Evolutionary conservation across 345 rosid species (phyloP).

Genomic region (Mallotus nudiflorus): DNA sequence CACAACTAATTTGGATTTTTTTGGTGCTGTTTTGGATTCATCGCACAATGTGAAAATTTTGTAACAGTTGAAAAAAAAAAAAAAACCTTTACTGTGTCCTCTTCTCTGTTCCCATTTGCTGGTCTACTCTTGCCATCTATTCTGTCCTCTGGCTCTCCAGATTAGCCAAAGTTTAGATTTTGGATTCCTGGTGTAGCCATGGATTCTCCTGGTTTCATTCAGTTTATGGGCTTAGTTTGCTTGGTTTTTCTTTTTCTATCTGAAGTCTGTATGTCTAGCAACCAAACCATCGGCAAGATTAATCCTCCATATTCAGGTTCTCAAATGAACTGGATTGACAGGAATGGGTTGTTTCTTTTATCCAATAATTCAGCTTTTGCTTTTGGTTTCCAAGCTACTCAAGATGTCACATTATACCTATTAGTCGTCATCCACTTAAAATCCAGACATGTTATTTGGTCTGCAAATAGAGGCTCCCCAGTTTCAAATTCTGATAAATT

Average conservation of each 20-base stretch:
- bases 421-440: conserved; percentile 53
- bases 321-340: conserved; percentile 71
- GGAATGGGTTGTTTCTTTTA: conserved; percentile 57
- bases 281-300: conserved; percentile 37
- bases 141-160: conserved; percentile 3
- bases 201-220: conserved; percentile 29
- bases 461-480: conserved; percentile 70
- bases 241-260: conserved; percentile 28
- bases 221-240: conserved; percentile 26
- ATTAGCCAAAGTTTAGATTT: background rate
- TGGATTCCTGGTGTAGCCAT: conserved; percentile 29
- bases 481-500: conserved; percentile 64
- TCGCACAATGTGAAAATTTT: conserved; percentile 4
- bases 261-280: conserved; percentile 36
- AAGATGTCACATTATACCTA: conserved; percentile 48
- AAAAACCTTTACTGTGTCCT: background rate
- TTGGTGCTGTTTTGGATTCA: background rate
- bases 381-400: conserved; percentile 53
- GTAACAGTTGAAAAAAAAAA: background rate
- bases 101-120: conserved; percentile 1
- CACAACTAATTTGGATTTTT: too few relatives aligned
- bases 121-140: background rate
- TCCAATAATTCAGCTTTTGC: conserved; percentile 65
- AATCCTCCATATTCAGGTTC: conserved; percentile 54
- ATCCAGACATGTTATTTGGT: conserved; percentile 53